Evolutionary conservation across 306 rosid species (phyloP), one percentile per base, ranked within the genome.

Genomic region (Casuarina equisetifolia): DNA sequence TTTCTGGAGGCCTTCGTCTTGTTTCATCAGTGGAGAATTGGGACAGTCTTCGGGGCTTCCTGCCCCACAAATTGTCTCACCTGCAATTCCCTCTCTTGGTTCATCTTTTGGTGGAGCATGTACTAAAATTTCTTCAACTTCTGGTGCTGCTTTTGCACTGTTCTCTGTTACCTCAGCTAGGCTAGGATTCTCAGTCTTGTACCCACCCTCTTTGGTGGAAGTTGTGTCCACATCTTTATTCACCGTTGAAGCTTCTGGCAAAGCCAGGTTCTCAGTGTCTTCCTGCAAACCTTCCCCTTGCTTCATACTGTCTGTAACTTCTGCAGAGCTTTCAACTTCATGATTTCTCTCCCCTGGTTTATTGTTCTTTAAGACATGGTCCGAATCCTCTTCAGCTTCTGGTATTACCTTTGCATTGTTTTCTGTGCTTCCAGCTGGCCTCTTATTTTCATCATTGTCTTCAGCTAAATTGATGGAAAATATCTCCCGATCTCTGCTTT

Each of bases 201-300:
- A 73, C 51, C 48, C 77, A 57, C 9, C n/a, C 50, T 35, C 62
- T 66, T 80, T n/a, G n/a, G 40, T 6, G 16, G 76, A 66, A 76
- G 19, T 12, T 40, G 69, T 54, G 50, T 53, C 20, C 53, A 48
- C 83, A 49, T 67, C 69, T 76, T 3, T 70, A 16, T 67, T 78
- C 48, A 81, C 74, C 53, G 0, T 76, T 9, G 66, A 50, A 70
- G 76, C 74, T 73, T 76, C 77, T 36, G 38, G 32, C 66, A 74
- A 72, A 45, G 66, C 50, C 10, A n/a, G 64, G 43, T 44, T 62
- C 54, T 32, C 70, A 44, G 38, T 32, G 38, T 78, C 79, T 77
- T 42, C 83, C 16, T 40, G 52, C 51, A 42, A 7, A 42, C 40
- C 75, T 75, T 71, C 77, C 6, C 66, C 87, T 36, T 44, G 69